Conservation (phyloP, 306 rosid genomes). For the Canavalia gladiata region DNA sequence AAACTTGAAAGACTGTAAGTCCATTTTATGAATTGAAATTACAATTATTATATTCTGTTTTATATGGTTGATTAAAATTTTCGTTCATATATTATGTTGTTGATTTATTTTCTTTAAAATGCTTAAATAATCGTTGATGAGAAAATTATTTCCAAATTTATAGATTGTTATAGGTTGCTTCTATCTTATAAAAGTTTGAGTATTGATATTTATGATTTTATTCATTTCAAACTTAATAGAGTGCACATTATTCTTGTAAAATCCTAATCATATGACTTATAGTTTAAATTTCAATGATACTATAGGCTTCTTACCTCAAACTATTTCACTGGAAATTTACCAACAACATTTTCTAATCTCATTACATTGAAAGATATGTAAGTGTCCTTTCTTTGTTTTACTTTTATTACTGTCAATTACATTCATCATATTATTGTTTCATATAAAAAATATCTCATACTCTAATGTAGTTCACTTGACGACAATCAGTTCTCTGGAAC, state of each 20-base stretch:
- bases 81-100: not conserved
- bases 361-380: conserved; percentile 56
- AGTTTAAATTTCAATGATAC: not conserved
- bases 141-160: no score
- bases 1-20: conserved; percentile 67
- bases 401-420: not conserved
- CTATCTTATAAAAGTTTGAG: no score
- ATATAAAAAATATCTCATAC: not conserved
- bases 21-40: not conserved
- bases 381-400: conserved; percentile 37
- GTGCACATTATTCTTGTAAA: no score
- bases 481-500: conserved; percentile 69
- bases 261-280: no score
- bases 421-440: not conserved
- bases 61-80: not conserved
- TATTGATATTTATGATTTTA: no score
- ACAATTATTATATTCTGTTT: not conserved
- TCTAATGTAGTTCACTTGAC: conserved; percentile 61
- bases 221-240: no score
- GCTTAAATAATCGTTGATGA: no score
- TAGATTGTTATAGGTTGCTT: no score
- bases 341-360: conserved; percentile 48
- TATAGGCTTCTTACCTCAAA: conserved; percentile 62
- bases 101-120: not conserved
- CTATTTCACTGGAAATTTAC: conserved; percentile 51